phyloP scores from a whole-genome alignment of 2,329 filamentous ascomycete species.

The Fusarium beomiforme region DNA sequence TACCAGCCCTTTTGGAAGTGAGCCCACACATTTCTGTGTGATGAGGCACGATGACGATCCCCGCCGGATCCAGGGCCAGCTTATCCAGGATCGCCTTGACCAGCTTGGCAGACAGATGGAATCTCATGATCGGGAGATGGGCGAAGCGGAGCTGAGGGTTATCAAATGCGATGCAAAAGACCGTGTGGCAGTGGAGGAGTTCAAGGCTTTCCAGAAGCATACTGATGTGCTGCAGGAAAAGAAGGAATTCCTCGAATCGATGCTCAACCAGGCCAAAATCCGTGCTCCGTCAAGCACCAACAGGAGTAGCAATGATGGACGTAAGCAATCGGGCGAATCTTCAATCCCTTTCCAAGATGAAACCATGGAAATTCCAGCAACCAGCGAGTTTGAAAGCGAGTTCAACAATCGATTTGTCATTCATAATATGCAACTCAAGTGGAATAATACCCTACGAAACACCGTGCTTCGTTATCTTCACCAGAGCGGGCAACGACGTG shows the following conservation, averaged over 20 bases:
- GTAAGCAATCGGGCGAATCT: conserved; percentile 51
- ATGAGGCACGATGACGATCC: conserved; percentile 94
- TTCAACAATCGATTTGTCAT: conserved; percentile 99
- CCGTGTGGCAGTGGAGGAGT: conserved; percentile 63
- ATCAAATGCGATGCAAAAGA: conserved; percentile 62
- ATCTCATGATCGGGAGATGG: conserved; percentile 76
- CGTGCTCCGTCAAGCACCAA: conserved; percentile 48
- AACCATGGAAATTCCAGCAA: conserved; percentile 72
- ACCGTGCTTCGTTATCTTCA: conserved; percentile 98
- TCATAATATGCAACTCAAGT: conserved; percentile 97
- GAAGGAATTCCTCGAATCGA: conserved; percentile 66
- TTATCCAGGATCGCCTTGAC: conserved; percentile 83
- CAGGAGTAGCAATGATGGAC: conserved; percentile 38
- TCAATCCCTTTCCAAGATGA: conserved; percentile 65
- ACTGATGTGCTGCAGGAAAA: conserved; percentile 66
- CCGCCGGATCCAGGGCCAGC: conserved; percentile 83
- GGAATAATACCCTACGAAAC: conserved; percentile 96
- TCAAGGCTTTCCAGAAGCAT: conserved; percentile 68
- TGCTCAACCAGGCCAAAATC: conserved; percentile 61
- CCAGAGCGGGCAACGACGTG: conserved; percentile 93
- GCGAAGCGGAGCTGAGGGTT: conserved; percentile 77
- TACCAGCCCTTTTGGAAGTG: conserved; percentile 90
- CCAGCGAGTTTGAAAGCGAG: conserved; percentile 87
- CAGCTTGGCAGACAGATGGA: conserved; percentile 82
- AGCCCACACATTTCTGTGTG: conserved; percentile 93